Evolutionary conservation across 129 eudicot genomes (phyloP).

Genomic region (Flaveria ramosissima): DNA sequence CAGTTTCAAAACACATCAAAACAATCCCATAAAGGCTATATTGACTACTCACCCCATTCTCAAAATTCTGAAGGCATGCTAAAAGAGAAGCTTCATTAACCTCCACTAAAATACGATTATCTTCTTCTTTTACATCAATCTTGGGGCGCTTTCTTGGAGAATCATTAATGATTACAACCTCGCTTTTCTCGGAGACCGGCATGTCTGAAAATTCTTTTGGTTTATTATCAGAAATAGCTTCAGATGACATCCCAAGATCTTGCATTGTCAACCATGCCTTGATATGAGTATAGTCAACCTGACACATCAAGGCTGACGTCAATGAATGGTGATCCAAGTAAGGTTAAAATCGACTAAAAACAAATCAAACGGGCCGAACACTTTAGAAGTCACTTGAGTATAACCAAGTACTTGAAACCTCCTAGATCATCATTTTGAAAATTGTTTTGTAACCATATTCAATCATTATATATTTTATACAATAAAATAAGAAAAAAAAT

Average conservation of each 20-base stretch:
- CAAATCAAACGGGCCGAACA: neutral
- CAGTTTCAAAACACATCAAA: neutral
- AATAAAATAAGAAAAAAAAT: neutral
- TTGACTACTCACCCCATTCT: constrained; percentile 64
- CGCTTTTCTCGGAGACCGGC: constrained; percentile 13
- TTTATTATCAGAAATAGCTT: constrained; percentile 33
- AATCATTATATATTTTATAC: neutral
- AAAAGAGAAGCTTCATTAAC: constrained; percentile 55
- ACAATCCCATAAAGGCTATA: neutral
- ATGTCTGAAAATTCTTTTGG: constrained; percentile 25
- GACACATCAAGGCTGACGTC: constrained; percentile 18
- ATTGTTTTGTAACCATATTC: neutral
- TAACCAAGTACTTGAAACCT: neutral
- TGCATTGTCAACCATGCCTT: constrained; percentile 63
- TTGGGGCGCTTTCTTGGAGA: constrained; percentile 58
- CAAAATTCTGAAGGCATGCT: constrained; percentile 51
- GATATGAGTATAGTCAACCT: constrained; percentile 75
- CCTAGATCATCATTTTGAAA: constrained; percentile 1
- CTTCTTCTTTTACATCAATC: constrained; percentile 39
- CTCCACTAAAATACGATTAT: constrained; percentile 22
- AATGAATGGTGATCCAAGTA: neutral
- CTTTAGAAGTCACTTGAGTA: neutral
- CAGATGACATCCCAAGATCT: constrained; percentile 60
- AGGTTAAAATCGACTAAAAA: neutral
- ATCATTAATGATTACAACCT: constrained; percentile 35